A percentile compares a stretch with the other conserved stretches of the same genome.
Conservation (phyloP, 2,329 filamentous ascomycete species). For the Tolypocladium cylindrosporum region DNA sequence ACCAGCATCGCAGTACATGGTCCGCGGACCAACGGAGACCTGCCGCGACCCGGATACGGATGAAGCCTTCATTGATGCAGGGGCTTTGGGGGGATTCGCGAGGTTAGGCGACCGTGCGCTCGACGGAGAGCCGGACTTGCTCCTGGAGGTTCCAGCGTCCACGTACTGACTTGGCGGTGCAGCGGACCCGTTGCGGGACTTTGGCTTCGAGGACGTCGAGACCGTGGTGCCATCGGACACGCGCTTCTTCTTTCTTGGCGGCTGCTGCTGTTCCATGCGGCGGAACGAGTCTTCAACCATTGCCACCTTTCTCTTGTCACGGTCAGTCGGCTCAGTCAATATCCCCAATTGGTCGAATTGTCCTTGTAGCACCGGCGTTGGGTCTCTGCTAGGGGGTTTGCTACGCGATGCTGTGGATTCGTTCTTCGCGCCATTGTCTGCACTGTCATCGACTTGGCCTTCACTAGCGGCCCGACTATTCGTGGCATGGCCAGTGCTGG, state of each 20-base stretch:
- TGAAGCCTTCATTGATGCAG: conserved; percentile 18
- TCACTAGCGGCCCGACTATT: conserved; percentile 57
- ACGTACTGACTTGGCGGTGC: conserved; percentile 32
- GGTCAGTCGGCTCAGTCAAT: conserved; percentile 53
- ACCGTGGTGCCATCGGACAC: conserved; percentile 40
- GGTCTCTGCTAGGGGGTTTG: conserved; percentile 57
- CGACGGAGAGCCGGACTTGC: conserved; percentile 42
- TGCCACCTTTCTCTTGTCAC: conserved; percentile 57
- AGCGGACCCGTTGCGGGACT: conserved; percentile 26
- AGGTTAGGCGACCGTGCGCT: conserved; percentile 29
- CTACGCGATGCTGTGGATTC: conserved; percentile 43
- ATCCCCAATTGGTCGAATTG: conserved; percentile 50
- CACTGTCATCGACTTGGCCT: conserved; percentile 43
- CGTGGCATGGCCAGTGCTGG: conserved; percentile 50
- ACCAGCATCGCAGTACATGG: conserved; percentile 38
- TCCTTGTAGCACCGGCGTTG: conserved; percentile 51
- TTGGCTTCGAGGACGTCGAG: conserved; percentile 26
- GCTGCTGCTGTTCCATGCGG: conserved; percentile 49
- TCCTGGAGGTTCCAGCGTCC: conserved; percentile 42
- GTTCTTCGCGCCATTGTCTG: conserved; percentile 38
- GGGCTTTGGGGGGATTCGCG: conserved; percentile 14
- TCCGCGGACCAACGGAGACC: conserved; percentile 25
- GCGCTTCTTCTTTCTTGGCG: conserved; percentile 52
- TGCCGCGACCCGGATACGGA: conserved; percentile 21
- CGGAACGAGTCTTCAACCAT: conserved; percentile 56